Evolutionary conservation across 1,284 basidiomycete genomes (phyloP), one percentile per base, ranked within the genome.

Genomic region (Schizophyllum commune): DNA sequence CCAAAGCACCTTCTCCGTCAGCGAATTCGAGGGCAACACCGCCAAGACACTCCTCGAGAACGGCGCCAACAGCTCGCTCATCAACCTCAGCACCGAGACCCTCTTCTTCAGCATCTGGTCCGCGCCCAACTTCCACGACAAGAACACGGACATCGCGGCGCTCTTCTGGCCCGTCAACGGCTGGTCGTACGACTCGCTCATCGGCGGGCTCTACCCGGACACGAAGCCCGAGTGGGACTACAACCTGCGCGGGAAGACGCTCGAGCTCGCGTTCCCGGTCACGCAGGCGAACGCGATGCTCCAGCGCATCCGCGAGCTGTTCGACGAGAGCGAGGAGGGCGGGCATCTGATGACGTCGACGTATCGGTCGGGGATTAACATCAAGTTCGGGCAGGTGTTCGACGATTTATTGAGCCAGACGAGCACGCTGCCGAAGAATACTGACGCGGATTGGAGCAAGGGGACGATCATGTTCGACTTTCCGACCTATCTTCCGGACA

Each of bases 391-490:
- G 4, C 70, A 68, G 60, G 65, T 72, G 1, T 73, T 74, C 61
- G 72, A 75, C 60, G 71, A 70, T 61, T 69, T 74, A 64, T 65
- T 75, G 20, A 72, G 73, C 7, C 73, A 75, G 63, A 73, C 72
- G 17, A 74, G 72, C 1, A 62, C 71, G 61, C 68, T 70, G 22
- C 65, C 66, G 7, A 68, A 68, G 32, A 68, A 71, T 56, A 58
- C 62, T n/a, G 69, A 68, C 5, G 72, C 67, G 0, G 73, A 75
- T 55, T 75, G 73, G 73, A 73, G 71, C 4, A 73, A 74, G 67
- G 73, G 74, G 20, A 71, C 72, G 7, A 72, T 75, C 61, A 74
- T 74, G 73, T 73, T 74, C 59, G 73, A 75, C 65, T 74, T 74
- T 64, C 73, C 73, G 5, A 68, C 70, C 2, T 74, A 72, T 60